Base-by-base conservation (phyloP, 176 grass and related monocot genomes). In the Phoenix roebelenii region DNA sequence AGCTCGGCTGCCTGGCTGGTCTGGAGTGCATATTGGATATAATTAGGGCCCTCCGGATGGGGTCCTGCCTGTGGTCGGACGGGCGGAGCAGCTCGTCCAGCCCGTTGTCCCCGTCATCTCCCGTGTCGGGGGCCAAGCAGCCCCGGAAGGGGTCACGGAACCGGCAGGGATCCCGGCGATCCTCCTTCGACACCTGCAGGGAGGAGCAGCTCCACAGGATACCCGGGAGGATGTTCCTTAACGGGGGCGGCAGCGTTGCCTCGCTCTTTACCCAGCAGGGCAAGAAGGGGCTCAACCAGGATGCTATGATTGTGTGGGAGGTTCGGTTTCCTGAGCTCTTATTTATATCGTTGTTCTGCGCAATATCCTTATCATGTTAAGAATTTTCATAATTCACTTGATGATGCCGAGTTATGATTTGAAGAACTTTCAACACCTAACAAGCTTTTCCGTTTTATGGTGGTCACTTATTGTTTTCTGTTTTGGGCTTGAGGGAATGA, bases 271-370 rank as follows among this genome's bases (percentile, higher is more conserved):
- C 91, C 51, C 67, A 90, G 80, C 86, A 87, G 74, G 91, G 91
- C n/a, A 84, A 79, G 83, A 95, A 95, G 67, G 91, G 91, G 23
- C 67, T 82, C 22, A 95, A 95, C 68, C 91, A 95, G 77, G 91
- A 96, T 51, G 91, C 91, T 71, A 96, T 96, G 91, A 60, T 96
- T 59, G 72, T 90, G 50, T 74, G 80, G 77, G 80, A 96, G 91
- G 86, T 96, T 80, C 22, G 57, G 3, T 14, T 57, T 68, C 5
- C 5, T 49, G 60, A 6, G 50, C 18, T 59, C 16, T 22, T 5
- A 35, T 28, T 35, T 49, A 59, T 52, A 60, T 76, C 7, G 17
- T 55, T 54, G 51, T 25, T 44, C 5, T 6, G 28, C 5, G 28
- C 28, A 6, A 30, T 4, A 29, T 55, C 70, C 22, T 22, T 69